Evolutionary conservation across 1,284 basidiomycete species (phyloP).

Genomic region (Puccinia sorghi): DNA sequence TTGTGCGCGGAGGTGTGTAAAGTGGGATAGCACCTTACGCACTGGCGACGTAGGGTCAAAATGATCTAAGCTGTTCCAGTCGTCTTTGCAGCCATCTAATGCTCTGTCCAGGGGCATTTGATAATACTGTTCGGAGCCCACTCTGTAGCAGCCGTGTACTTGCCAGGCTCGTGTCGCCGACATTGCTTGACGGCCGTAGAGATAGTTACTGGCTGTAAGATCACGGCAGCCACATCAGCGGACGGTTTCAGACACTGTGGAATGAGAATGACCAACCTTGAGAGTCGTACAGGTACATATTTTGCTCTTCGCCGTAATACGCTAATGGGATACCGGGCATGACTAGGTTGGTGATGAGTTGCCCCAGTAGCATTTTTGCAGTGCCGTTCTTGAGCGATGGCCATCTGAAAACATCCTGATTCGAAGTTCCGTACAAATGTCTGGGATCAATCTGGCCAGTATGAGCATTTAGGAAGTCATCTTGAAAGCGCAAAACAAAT

Average conservation of each 20-base stretch:
- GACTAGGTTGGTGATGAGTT: constrained; percentile 74
- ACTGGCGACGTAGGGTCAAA: constrained; percentile 83
- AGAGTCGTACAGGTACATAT: constrained; percentile 50
- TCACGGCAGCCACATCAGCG: background rate
- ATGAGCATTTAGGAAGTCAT: constrained; percentile 77
- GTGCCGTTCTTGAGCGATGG: constrained; percentile 79
- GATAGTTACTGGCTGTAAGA: constrained; percentile 28
- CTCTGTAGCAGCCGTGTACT: constrained; percentile 81
- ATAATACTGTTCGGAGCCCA: constrained; percentile 85
- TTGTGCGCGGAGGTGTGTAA: constrained; percentile 68
- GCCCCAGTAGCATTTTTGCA: constrained; percentile 70
- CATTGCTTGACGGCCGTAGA: constrained; percentile 81
- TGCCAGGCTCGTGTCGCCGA: constrained; percentile 79
- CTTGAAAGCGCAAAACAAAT: background rate
- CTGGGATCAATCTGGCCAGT: constrained; percentile 72
- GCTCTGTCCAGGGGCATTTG: constrained; percentile 79
- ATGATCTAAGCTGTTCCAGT: constrained; percentile 85
- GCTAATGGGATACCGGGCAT: constrained; percentile 82
- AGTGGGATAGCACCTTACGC: constrained; percentile 71
- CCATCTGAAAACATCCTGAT: constrained; percentile 92
- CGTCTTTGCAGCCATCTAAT: constrained; percentile 76
- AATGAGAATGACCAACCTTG: constrained; percentile 12
- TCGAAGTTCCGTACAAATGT: constrained; percentile 81
- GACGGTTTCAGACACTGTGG: constrained; percentile 65
- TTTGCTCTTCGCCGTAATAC: constrained; percentile 52